A percentile compares a stretch with the other conserved stretches of the same genome.
Evolutionary conservation across 805 yeast species (phyloP).

Genomic region (Sugiyamaella chiloensis): DNA sequence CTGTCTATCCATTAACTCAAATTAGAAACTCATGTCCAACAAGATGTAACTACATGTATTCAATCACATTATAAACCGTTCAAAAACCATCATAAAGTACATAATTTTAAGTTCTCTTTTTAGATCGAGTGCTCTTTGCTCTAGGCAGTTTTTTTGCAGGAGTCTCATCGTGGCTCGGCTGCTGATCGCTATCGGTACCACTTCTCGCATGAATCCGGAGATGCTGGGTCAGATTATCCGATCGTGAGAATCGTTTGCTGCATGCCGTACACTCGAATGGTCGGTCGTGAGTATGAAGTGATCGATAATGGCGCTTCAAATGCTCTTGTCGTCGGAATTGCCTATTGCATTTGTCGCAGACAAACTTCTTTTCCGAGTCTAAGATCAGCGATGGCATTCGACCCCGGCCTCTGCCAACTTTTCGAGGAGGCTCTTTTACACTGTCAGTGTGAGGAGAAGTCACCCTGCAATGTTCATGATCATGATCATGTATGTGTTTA

Average conservation of each 20-base stretch:
- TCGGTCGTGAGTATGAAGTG: slow-evolving; percentile 66
- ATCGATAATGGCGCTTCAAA: slow-evolving; percentile 67
- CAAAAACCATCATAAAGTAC: slow-evolving; percentile 1
- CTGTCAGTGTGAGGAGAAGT: no score
- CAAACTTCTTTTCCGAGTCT: slow-evolving; percentile 51
- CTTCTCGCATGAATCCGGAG: slow-evolving; percentile 26
- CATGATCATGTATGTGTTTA: slow-evolving; percentile 6
- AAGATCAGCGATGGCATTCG: slow-evolving; percentile 63
- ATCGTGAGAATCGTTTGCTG: slow-evolving; percentile 33
- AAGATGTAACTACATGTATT: no score
- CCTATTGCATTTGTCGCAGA: slow-evolving; percentile 62
- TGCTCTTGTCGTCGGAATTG: slow-evolving; percentile 75
- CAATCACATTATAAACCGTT: no score
- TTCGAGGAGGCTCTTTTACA: not conserved
- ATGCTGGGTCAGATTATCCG: slow-evolving; percentile 36
- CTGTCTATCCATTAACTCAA: no score
- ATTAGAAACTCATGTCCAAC: no score
- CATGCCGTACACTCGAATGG: slow-evolving; percentile 39
- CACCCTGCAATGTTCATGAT: slow-evolving; percentile 4
- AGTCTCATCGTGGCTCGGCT: not conserved
- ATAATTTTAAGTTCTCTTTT: not conserved
- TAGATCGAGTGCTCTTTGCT: not conserved
- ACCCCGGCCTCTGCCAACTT: slow-evolving; percentile 40
- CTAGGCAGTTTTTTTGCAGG: not conserved
- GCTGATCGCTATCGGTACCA: not conserved